A percentile compares a stretch with the other conserved stretches of the same genome.
Conservation (phyloP, 1,284 basidiomycete species). For the Lentinus polychrous region DNA sequence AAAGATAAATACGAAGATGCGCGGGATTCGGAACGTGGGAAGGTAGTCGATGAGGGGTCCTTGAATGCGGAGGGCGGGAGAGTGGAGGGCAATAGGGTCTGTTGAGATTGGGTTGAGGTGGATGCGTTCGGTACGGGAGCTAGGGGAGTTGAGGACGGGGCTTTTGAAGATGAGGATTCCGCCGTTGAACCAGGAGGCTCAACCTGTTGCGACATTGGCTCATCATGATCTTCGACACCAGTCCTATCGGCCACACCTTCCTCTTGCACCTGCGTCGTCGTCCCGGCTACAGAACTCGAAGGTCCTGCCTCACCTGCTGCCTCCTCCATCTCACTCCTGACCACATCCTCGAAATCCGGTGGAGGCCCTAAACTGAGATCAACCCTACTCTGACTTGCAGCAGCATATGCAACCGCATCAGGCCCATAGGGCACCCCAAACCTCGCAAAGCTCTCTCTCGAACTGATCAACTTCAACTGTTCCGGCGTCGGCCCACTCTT, state of each 20-base stretch:
- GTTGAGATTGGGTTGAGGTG: background rate
- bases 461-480: conserved; percentile 43
- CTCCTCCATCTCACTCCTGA: background rate
- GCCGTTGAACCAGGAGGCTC: background rate
- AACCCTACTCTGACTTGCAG: conserved; percentile 26
- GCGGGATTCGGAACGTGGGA: conserved; percentile 21
- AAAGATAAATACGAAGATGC: conserved; percentile 26
- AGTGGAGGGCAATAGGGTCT: background rate
- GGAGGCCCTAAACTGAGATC: conserved; percentile 24
- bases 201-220: background rate
- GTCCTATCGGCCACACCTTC: background rate
- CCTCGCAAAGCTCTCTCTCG: conserved; percentile 36
- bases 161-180: background rate
- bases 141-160: background rate
- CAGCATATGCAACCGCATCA: conserved; percentile 37
- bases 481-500: conserved; percentile 44
- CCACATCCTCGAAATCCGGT: conserved; percentile 2
- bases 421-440: conserved; percentile 48
- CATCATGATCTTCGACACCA: background rate
- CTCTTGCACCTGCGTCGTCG: background rate
- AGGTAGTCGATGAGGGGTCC: conserved; percentile 7
- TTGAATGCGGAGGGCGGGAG: conserved; percentile 25
- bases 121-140: background rate
- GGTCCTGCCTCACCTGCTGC: background rate
- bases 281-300: background rate